Conservation (phyloP, 805 yeast genomes). For the Gaillardinia entomophila region DNA sequence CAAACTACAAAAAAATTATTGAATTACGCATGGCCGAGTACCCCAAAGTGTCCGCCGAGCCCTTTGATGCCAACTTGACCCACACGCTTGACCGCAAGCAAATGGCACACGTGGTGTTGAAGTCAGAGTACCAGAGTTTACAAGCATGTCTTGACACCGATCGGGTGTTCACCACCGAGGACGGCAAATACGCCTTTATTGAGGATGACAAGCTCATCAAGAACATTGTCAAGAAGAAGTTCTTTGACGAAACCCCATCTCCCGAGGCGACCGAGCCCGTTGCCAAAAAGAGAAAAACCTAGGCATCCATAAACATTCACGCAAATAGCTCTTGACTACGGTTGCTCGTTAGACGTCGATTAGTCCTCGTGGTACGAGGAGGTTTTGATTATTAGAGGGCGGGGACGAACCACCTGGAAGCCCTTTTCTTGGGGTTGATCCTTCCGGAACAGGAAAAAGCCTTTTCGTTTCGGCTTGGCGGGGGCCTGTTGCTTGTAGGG, state of each 20-base stretch:
- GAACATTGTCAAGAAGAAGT: conserved; percentile 51
- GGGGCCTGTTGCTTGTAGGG: not conserved
- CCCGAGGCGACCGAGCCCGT: not conserved
- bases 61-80: conserved; percentile 4
- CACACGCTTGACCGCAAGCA: conserved; percentile 14
- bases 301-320: too few relatives aligned
- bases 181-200: conserved; percentile 34
- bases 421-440: not conserved
- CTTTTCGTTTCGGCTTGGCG: conserved; percentile 1
- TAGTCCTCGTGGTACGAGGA: too few relatives aligned
- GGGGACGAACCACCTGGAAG: not conserved
- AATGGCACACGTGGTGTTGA: conserved; percentile 53
- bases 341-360: too few relatives aligned
- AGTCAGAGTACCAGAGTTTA: conserved; percentile 51
- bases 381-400: too few relatives aligned
- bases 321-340: too few relatives aligned
- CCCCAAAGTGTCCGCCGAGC: conserved; percentile 30
- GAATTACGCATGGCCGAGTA: conserved; percentile 40
- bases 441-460: conserved; percentile 1
- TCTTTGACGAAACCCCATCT: not conserved
- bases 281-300: not conserved
- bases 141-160: conserved; percentile 29
- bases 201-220: conserved; percentile 56
- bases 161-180: conserved; percentile 16
- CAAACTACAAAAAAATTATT: conserved; percentile 27